A percentile compares a stretch with the other conserved stretches of the same genome.
phyloP scores from a whole-genome alignment of 768 basidiomycete species.

The Mycena filopes region DNA sequence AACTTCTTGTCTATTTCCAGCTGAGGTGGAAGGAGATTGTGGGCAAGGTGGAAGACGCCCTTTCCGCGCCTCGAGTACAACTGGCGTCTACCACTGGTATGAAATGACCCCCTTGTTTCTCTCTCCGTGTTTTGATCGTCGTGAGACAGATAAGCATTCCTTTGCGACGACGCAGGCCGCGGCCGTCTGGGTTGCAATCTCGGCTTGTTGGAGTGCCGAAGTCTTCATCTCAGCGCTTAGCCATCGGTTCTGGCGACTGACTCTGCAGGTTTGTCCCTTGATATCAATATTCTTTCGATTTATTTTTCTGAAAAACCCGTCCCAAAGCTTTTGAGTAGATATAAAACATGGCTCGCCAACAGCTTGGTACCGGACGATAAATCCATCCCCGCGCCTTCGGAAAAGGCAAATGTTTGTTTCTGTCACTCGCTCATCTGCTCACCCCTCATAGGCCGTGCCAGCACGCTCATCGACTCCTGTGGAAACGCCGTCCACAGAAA shows the following conservation, averaged over 20 bases:
- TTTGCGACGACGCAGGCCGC: slow-evolving; percentile 74
- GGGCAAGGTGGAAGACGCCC: slow-evolving; percentile 73
- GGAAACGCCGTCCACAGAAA: slow-evolving; percentile 66
- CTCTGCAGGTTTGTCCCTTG: slow-evolving; percentile 75
- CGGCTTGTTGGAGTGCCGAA: slow-evolving; percentile 87
- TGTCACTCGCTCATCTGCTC: not conserved
- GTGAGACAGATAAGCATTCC: slow-evolving; percentile 41
- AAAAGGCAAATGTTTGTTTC: slow-evolving; percentile 37
- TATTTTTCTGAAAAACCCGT: no score
- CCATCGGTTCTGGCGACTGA: slow-evolving; percentile 90
- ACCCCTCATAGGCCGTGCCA: slow-evolving; percentile 35
- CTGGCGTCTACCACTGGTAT: slow-evolving; percentile 54
- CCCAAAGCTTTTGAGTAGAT: slow-evolving; percentile 82
- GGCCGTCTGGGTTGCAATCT: slow-evolving; percentile 77
- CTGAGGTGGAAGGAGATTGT: slow-evolving; percentile 97
- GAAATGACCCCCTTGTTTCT: slow-evolving; percentile 15
- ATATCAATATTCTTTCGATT: slow-evolving; percentile 1
- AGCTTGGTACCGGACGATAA: slow-evolving; percentile 60
- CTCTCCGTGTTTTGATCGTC: slow-evolving; percentile 15
- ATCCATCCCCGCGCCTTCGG: slow-evolving; percentile 44
- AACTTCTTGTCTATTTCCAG: slow-evolving; percentile 96
- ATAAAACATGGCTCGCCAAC: slow-evolving; percentile 80
- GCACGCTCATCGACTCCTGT: slow-evolving; percentile 66
- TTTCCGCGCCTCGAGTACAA: slow-evolving; percentile 57
- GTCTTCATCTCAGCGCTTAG: slow-evolving; percentile 86